Conservation (phyloP, 2,329 filamentous ascomycete genomes). For the Scytalidium lignicola region DNA sequence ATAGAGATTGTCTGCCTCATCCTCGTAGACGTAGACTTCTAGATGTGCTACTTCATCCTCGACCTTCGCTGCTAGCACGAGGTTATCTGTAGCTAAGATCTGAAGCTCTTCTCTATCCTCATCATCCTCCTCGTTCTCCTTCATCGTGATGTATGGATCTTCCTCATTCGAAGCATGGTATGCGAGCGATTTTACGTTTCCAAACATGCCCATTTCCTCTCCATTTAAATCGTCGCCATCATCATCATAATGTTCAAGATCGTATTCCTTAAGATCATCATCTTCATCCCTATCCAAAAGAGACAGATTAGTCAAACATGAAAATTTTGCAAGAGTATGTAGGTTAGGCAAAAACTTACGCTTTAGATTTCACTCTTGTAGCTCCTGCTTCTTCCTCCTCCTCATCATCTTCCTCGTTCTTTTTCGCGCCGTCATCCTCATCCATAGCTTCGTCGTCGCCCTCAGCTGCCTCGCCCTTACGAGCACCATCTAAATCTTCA, state of each 20-base stretch:
- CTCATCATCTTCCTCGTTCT: conserved; percentile 29
- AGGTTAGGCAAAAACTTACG: conserved; percentile 30
- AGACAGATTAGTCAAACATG: conserved; percentile 1
- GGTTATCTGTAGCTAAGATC: conserved; percentile 86
- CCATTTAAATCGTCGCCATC: conserved; percentile 60
- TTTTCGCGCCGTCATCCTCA: conserved; percentile 25
- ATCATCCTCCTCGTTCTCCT: conserved; percentile 58
- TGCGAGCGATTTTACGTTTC: conserved; percentile 86
- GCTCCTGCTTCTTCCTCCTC: conserved; percentile 21
- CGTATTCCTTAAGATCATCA: conserved; percentile 91
- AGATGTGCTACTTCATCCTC: conserved; percentile 96
- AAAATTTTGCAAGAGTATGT: not conserved
- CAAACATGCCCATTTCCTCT: conserved; percentile 85
- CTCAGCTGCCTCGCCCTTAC: conserved; percentile 25
- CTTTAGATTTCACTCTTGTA: conserved; percentile 32
- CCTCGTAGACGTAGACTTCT: conserved; percentile 97
- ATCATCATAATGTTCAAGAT: conserved; percentile 93
- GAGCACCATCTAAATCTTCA: conserved; percentile 66
- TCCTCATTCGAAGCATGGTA: conserved; percentile 94
- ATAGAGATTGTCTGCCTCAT: conserved; percentile 91
- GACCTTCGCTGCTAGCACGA: conserved; percentile 86
- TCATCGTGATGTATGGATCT: conserved; percentile 92
- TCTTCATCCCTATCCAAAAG: conserved; percentile 49
- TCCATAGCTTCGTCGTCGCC: conserved; percentile 33
- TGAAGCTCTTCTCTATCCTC: conserved; percentile 93